Evolutionary conservation across 1,284 basidiomycete species (phyloP).

Genomic region (Marasmius oreades): DNA sequence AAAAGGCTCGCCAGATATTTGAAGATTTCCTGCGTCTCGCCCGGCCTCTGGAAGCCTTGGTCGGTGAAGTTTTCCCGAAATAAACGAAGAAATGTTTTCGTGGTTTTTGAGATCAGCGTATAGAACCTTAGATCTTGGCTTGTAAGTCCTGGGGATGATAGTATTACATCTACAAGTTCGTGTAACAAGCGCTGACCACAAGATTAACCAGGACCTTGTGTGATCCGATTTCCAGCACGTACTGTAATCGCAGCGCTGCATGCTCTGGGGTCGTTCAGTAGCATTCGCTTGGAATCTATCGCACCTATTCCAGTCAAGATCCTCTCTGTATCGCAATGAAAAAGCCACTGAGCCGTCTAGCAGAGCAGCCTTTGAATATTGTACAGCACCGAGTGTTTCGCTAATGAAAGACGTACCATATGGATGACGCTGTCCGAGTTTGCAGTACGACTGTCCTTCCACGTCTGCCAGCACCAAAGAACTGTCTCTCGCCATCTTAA

Average conservation of each 20-base stretch:
- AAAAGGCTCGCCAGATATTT: background rate
- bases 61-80: background rate
- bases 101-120: background rate
- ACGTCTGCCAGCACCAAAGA: conserved; percentile 63
- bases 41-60: background rate
- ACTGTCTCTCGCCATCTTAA: conserved; percentile 49
- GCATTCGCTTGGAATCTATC: background rate
- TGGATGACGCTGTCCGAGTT: conserved; percentile 45
- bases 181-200: background rate
- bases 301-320: background rate
- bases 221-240: background rate
- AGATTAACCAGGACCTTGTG: background rate
- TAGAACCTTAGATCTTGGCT: background rate
- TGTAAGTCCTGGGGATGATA: background rate
- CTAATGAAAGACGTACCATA: conserved; percentile 37
- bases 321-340: conserved; percentile 26
- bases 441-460: conserved; percentile 49
- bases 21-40: background rate
- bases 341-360: conserved; percentile 54
- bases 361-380: background rate
- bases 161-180: background rate
- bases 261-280: conserved; percentile 12
- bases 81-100: background rate
- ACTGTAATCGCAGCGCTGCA: background rate
- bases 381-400: too few species aligned